Percentiles rank a stretch among this genome's conserved stretches.
Conservation (phyloP, 371 early-diverging fungal species). For the Mortierella sp. region DNA sequence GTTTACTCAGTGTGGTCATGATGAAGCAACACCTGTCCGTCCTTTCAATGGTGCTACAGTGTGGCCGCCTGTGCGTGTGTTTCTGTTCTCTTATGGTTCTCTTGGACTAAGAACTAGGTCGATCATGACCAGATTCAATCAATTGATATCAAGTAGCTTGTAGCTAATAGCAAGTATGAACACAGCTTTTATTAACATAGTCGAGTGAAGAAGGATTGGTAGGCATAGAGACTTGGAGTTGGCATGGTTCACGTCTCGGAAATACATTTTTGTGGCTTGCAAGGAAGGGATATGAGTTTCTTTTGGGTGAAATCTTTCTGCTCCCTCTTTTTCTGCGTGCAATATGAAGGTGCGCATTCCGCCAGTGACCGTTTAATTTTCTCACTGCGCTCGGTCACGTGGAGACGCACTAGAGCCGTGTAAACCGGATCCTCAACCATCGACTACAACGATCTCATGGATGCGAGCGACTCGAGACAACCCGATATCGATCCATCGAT, state of each 20-base stretch:
- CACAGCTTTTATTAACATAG: no score
- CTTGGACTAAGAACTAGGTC: no score
- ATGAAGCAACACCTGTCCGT: no score
- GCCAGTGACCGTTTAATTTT: conserved; percentile 5
- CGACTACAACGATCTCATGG: neutral
- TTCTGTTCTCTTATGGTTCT: no score
- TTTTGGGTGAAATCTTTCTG: neutral
- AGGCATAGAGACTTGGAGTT: no score
- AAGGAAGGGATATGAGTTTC: neutral
- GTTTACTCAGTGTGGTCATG: no score
- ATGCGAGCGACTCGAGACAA: neutral
- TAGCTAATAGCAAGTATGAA: no score
- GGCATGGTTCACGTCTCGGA: neutral
- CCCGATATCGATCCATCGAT: conserved; percentile 38
- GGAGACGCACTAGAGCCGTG: neutral
- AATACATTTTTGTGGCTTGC: neutral
- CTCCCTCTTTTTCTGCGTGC: conserved; percentile 48
- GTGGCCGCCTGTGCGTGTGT: no score
- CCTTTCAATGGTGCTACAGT: no score
- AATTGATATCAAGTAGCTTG: no score
- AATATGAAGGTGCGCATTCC: conserved; percentile 52
- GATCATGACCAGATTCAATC: no score
- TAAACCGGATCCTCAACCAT: neutral
- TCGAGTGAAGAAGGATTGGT: no score
- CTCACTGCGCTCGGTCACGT: neutral